These are phyloP conservation scores for Exophiala bonariae DNA, from an alignment of 2,329 filamentous ascomycete species.

Conservation along the genomic window DNA sequence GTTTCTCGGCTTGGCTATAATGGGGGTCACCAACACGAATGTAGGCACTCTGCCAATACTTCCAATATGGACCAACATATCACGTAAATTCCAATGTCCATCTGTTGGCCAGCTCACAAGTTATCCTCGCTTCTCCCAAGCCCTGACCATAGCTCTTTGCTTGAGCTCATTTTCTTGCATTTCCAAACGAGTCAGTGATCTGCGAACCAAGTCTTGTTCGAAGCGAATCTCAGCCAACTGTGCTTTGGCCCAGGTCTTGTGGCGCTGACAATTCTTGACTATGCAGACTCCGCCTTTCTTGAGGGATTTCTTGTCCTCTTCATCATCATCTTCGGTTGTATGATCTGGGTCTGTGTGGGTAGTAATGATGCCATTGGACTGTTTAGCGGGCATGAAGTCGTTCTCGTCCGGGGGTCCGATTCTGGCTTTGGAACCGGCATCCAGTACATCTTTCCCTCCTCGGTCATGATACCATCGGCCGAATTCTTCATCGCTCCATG, in stretches of 20 bases:
- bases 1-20: no score
- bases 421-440: constrained; percentile 16
- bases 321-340: constrained; percentile 34
- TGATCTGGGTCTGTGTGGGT: constrained; percentile 12
- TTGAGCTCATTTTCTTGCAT: constrained; percentile 20
- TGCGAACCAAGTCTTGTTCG: constrained; percentile 26
- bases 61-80: no score
- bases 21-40: no score
- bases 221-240: constrained; percentile 33
- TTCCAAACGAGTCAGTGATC: constrained; percentile 16
- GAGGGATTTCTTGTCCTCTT: constrained; percentile 36
- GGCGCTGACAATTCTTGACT: constrained; percentile 49
- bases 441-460: constrained; percentile 35
- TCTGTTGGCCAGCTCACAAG: no score
- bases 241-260: constrained; percentile 49
- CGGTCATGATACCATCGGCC: constrained; percentile 44
- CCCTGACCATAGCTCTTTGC: constrained; percentile 23
- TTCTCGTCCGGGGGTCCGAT: constrained; percentile 39
- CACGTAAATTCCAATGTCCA: no score
- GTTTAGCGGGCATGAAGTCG: constrained; percentile 30
- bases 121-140: constrained; percentile 21
- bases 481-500: constrained; percentile 51
- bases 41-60: no score
- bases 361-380: constrained; percentile 28
- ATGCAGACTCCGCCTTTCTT: constrained; percentile 44